phyloP scores from a whole-genome alignment of 2,329 filamentous ascomycete species.

The Fusarium dimerum region DNA sequence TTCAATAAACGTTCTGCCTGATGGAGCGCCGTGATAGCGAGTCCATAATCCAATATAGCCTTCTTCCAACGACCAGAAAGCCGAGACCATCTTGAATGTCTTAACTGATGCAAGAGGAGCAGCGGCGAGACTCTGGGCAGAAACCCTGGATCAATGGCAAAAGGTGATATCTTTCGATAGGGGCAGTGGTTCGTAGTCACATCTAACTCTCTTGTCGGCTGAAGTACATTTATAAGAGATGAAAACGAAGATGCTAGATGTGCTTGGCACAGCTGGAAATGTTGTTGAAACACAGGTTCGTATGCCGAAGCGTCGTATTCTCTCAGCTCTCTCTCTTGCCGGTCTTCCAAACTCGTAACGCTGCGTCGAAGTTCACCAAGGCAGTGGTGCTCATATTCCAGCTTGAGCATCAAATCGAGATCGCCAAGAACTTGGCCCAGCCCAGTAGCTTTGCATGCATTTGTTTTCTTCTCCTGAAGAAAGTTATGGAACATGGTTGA shows the following conservation, averaged over 20 bases:
- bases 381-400: conserved; percentile 14
- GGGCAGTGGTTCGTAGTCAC: neutral
- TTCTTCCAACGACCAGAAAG: conserved; percentile 29
- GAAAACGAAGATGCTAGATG: neutral
- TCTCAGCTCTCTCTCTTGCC: neutral
- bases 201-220: too few relatives aligned
- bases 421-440: conserved; percentile 6
- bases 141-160: conserved; percentile 1
- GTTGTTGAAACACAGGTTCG: neutral
- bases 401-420: conserved; percentile 5
- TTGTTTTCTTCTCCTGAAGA: neutral
- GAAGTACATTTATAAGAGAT: neutral
- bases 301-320: neutral
- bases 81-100: conserved; percentile 23
- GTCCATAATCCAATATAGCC: conserved; percentile 37
- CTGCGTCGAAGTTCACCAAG: conserved; percentile 11
- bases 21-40: conserved; percentile 43
- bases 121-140: conserved; percentile 34
- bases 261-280: conserved; percentile 5
- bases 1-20: conserved; percentile 42
- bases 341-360: conserved; percentile 4
- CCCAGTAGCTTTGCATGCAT: neutral
- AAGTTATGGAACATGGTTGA: neutral
- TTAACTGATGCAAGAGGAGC: conserved; percentile 29
- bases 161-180: neutral